A percentile compares a stretch with the other conserved stretches of the same genome.
Evolutionary conservation across 208 protist genomes (phyloP).

Genomic region (Tetramitus jugosus): DNA sequence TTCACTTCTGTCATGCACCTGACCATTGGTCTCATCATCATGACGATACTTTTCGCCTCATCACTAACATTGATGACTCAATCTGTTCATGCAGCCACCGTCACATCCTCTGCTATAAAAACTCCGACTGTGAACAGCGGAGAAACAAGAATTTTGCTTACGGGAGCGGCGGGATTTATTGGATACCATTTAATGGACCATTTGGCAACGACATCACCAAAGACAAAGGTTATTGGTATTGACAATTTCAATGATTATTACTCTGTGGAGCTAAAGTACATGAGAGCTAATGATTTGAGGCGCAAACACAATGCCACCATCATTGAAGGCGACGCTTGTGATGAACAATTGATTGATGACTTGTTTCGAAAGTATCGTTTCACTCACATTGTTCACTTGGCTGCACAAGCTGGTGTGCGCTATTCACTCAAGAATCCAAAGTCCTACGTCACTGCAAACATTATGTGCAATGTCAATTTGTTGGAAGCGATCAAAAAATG

Average conservation of each 20-base stretch:
- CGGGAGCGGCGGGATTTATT: conserved; percentile 52
- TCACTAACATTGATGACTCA: no score
- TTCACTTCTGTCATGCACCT: no score
- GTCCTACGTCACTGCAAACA: conserved; percentile 43
- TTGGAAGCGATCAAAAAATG: conserved; percentile 31
- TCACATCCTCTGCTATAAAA: no score
- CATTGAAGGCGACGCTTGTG: conserved; percentile 42
- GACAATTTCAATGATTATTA: conserved; percentile 56
- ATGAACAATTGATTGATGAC: conserved; percentile 26
- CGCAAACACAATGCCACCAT: conserved; percentile 2
- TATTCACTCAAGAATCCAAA: conserved; percentile 45
- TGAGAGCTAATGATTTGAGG: conserved; percentile 22
- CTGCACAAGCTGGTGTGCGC: conserved; percentile 51
- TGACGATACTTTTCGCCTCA: no score
- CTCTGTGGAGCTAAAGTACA: conserved; percentile 34
- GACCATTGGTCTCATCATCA: no score
- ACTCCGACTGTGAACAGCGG: no score
- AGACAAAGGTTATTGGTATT: conserved; percentile 35
- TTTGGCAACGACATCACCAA: not conserved
- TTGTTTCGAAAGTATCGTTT: conserved; percentile 32
- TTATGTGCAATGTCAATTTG: conserved; percentile 39
- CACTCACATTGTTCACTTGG: conserved; percentile 48
- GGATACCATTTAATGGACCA: conserved; percentile 39
- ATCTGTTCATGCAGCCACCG: no score
- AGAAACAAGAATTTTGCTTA: no score